Conservation (phyloP, 2,329 filamentous ascomycete species). For the Claviceps maximensis region DNA sequence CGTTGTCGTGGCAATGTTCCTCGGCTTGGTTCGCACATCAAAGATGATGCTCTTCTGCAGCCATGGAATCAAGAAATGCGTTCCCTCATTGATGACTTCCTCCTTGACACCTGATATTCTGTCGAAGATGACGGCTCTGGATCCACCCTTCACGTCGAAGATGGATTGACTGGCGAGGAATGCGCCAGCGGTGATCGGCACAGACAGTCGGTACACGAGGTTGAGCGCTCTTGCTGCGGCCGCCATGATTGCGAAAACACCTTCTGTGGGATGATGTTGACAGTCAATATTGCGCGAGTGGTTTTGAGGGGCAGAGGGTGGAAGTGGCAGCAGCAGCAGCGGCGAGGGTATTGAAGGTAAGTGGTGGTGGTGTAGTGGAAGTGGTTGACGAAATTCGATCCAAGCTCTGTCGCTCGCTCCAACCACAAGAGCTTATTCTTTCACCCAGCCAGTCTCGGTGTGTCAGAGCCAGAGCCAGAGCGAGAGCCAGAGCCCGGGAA, state of each 20-base stretch:
- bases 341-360: neutral
- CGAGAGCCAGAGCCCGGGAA: neutral
- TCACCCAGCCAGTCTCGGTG: neutral
- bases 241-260: conserved; percentile 25
- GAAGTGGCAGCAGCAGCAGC: neutral
- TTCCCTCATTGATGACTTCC: conserved; percentile 84
- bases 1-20: conserved; percentile 94
- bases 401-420: neutral
- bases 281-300: neutral
- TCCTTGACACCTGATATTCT: conserved; percentile 86
- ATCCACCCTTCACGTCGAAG: conserved; percentile 94
- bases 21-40: conserved; percentile 92
- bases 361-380: neutral
- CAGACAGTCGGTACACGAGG: conserved; percentile 51
- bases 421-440: too few relatives aligned
- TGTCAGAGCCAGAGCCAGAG: neutral
- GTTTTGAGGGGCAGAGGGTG: neutral
- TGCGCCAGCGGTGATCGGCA: conserved; percentile 59
- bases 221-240: conserved; percentile 45
- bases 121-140: conserved; percentile 96
- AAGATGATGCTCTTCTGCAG: conserved; percentile 89
- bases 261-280: neutral
- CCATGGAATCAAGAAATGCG: conserved; percentile 93
- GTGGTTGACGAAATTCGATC: neutral
- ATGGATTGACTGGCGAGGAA: conserved; percentile 64